Percentiles rank a stretch among this genome's conserved stretches.
These are phyloP conservation scores for Coemansia biformis DNA, from an alignment of 192 early-diverging fungal species.

Conservation along the genomic window DNA sequence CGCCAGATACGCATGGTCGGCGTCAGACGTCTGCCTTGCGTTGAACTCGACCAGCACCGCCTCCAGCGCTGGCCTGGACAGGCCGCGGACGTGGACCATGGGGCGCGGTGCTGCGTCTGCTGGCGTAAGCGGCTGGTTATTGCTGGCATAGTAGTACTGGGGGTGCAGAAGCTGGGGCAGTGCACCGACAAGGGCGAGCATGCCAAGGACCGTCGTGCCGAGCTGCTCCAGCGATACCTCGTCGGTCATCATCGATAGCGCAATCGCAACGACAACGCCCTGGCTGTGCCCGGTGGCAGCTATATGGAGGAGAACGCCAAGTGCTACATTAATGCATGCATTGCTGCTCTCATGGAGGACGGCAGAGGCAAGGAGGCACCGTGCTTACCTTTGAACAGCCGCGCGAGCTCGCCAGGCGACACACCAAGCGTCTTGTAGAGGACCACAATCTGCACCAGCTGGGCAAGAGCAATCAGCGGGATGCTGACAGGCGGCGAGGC, in stretches of 20 bases:
- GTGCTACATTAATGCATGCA: background rate
- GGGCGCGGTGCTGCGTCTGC: constrained; percentile 5
- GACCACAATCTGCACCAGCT: constrained; percentile 74
- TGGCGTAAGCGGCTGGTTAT: background rate
- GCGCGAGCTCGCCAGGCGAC: constrained; percentile 42
- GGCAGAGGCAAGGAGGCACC: background rate
- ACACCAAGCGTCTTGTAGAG: constrained; percentile 59
- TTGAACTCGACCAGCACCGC: constrained; percentile 18
- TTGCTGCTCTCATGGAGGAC: background rate
- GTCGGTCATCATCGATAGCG: constrained; percentile 70
- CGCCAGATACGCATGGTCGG: constrained; percentile 12
- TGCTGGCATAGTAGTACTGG: background rate
- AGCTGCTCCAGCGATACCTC: constrained; percentile 73
- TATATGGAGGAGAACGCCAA: constrained; percentile 3
- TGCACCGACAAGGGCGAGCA: constrained; percentile 80
- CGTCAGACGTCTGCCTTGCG: background rate
- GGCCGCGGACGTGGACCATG: constrained; percentile 25
- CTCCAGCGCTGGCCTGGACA: constrained; percentile 2
- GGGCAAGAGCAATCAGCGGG: constrained; percentile 81
- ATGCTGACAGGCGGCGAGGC: constrained; percentile 68
- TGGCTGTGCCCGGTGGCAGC: constrained; percentile 79
- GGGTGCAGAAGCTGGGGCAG: constrained; percentile 62
- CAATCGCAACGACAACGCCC: constrained; percentile 80
- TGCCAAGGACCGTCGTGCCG: constrained; percentile 70
- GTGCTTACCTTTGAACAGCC: constrained; percentile 26